Percentiles rank a stretch among this genome's conserved stretches.
phyloP scores from a whole-genome alignment of 495 filamentous ascomycete genomes.

The Antarctomyces pellizariae region DNA sequence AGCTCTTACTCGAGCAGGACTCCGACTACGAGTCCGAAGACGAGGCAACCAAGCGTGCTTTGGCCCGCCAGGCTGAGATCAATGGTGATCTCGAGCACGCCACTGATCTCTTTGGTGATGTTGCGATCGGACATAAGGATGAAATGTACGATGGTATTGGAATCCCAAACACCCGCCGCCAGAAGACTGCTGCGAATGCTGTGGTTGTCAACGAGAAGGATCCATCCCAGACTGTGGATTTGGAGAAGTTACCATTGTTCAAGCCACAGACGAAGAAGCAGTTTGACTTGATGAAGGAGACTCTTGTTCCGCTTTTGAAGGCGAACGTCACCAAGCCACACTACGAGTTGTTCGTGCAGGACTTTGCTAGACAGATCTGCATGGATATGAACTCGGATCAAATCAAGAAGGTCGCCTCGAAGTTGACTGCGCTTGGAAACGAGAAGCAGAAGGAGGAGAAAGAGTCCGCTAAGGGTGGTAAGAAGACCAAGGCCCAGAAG shows the following conservation, averaged over 20 bases:
- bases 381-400: constrained; percentile 78
- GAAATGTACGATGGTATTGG: constrained; percentile 72
- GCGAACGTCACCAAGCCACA: constrained; percentile 67
- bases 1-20: constrained; percentile 25
- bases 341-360: constrained; percentile 71
- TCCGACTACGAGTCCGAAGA: constrained; percentile 36
- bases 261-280: constrained; percentile 70
- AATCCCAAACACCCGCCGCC: constrained; percentile 40
- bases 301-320: constrained; percentile 49
- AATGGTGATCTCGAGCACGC: constrained; percentile 81
- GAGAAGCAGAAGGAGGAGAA: constrained; percentile 99
- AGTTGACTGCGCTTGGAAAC: constrained; percentile 65
- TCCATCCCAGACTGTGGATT: constrained; percentile 55
- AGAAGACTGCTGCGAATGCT: constrained; percentile 28
- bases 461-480: constrained; percentile 73
- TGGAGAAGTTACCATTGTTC: constrained; percentile 60
- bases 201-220: constrained; percentile 45
- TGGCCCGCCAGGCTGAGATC: constrained; percentile 54
- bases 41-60: constrained; percentile 43
- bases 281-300: constrained; percentile 51
- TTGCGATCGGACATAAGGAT: constrained; percentile 74
- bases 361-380: constrained; percentile 66
- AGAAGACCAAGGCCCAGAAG: constrained; percentile 91
- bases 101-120: constrained; percentile 65
- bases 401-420: constrained; percentile 82